Evolutionary conservation across 495 filamentous ascomycete genomes (phyloP).

Genomic region (Hypomontagnella monticulosa): DNA sequence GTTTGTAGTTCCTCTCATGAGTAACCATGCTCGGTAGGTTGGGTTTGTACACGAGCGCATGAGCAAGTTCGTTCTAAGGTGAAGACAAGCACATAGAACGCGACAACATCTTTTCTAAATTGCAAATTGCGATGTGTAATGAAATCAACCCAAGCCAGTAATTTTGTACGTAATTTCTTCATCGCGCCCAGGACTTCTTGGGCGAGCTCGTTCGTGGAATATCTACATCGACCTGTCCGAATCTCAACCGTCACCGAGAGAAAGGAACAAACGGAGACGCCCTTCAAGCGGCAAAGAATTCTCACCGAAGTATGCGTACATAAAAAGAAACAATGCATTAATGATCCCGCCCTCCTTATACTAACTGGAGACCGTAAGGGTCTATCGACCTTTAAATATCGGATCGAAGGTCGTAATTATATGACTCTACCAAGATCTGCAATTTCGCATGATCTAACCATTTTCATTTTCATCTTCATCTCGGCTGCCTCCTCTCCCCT

Average conservation of each 20-base stretch:
- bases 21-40: too few relatives aligned
- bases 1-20: too few relatives aligned
- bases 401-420: conserved; percentile 33
- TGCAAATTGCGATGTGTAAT: too few relatives aligned
- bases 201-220: not conserved
- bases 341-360: conserved; percentile 2
- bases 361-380: conserved; percentile 13
- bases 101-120: too few relatives aligned
- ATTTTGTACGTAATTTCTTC: too few relatives aligned
- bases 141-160: too few relatives aligned
- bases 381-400: conserved; percentile 22
- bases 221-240: conserved; percentile 35
- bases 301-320: conserved; percentile 31
- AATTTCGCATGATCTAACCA: conserved; percentile 12
- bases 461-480: conserved; percentile 1
- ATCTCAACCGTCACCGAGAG: conserved; percentile 19
- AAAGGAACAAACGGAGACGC: conserved; percentile 27
- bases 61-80: too few relatives aligned
- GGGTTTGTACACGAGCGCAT: too few relatives aligned
- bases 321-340: conserved; percentile 36
- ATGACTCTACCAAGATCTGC: conserved; percentile 23
- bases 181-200: too few relatives aligned
- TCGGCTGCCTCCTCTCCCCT: not conserved
- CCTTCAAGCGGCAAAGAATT: conserved; percentile 18
- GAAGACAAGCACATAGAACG: too few relatives aligned